Evolutionary conservation across 2,329 filamentous ascomycete genomes (phyloP).

Genomic region (Daldinia sp.): DNA sequence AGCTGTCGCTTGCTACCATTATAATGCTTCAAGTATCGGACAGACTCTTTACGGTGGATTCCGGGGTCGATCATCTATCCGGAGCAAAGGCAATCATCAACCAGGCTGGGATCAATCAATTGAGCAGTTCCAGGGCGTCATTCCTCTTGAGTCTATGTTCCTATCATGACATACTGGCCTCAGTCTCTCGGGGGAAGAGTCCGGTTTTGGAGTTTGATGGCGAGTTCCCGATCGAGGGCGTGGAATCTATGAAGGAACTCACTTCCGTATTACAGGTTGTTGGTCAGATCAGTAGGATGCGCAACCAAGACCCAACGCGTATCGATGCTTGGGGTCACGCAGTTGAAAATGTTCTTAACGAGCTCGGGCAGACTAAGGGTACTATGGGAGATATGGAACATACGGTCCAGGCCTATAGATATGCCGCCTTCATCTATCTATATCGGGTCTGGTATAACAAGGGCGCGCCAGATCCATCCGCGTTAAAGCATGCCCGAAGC

Average conservation of each 20-base stretch:
- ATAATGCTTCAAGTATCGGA: slow-evolving; percentile 47
- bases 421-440: slow-evolving; percentile 47
- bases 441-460: slow-evolving; percentile 44
- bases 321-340: slow-evolving; percentile 24
- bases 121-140: slow-evolving; percentile 37
- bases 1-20: slow-evolving; percentile 45
- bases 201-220: slow-evolving; percentile 42
- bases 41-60: slow-evolving; percentile 43
- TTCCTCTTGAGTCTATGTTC: slow-evolving; percentile 46
- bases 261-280: slow-evolving; percentile 39
- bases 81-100: slow-evolving; percentile 46
- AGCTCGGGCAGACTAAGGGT: slow-evolving; percentile 24
- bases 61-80: slow-evolving; percentile 44
- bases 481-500: slow-evolving; percentile 36
- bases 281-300: slow-evolving; percentile 41
- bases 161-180: slow-evolving; percentile 46
- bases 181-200: slow-evolving; percentile 40
- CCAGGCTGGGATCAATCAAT: slow-evolving; percentile 22
- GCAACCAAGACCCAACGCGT: slow-evolving; percentile 20
- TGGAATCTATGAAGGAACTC: slow-evolving; percentile 36
- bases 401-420: slow-evolving; percentile 45
- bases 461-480: slow-evolving; percentile 34
- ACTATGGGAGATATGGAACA: slow-evolving; percentile 35
- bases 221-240: slow-evolving; percentile 36
- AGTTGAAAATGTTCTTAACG: slow-evolving; percentile 26